Evolutionary conservation across 352 stramenopile genomes (phyloP).

Genomic region (Phytophthora uliginosa): DNA sequence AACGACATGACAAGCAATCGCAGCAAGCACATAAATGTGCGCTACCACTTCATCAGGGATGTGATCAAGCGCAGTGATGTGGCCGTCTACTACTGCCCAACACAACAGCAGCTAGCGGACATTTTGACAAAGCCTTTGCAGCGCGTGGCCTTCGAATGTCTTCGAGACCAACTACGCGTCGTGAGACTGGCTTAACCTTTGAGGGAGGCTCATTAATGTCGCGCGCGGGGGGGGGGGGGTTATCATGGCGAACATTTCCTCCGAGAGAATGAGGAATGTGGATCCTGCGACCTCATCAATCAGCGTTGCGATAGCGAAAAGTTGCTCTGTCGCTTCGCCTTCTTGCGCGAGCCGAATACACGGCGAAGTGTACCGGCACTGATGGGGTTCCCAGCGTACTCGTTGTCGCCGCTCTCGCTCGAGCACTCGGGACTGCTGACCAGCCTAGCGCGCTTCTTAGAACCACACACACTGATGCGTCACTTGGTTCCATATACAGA

Average conservation of each 20-base stretch:
- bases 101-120: neutral
- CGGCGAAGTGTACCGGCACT: constrained; percentile 7
- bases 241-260: constrained; percentile 1
- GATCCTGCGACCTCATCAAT: constrained; percentile 7
- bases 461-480: neutral
- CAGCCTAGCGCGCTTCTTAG: neutral
- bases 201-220: neutral
- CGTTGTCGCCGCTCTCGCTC: constrained; percentile 6
- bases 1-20: neutral
- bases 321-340: neutral
- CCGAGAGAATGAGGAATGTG: neutral
- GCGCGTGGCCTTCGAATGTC: neutral
- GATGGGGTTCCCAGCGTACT: constrained; percentile 6
- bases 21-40: neutral
- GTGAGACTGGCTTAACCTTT: neutral
- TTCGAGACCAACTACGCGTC: neutral
- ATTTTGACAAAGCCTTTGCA: neutral
- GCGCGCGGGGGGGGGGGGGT: too few species aligned
- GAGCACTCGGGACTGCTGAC: neutral
- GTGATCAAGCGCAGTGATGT: neutral
- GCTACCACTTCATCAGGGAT: neutral
- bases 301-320: neutral
- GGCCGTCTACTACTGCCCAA: neutral
- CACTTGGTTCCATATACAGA: too few species aligned
- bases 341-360: constrained; percentile 16